Evolutionary conservation across 202 grass and related monocot genomes (phyloP).

Genomic region (Eragrostis tef): DNA sequence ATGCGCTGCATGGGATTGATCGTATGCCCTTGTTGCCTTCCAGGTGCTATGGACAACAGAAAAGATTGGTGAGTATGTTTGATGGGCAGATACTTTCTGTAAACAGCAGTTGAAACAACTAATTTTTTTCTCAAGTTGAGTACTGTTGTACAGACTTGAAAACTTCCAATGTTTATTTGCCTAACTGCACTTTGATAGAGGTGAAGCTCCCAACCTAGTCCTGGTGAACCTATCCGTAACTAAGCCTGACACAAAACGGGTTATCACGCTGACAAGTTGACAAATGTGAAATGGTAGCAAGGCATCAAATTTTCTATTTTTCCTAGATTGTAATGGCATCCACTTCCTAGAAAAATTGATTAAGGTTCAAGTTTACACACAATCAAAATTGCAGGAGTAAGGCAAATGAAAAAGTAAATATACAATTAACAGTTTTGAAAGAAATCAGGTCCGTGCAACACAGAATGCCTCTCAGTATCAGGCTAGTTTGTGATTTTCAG

Average conservation of each 20-base stretch:
- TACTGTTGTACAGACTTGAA: neutral
- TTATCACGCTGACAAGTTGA: neutral
- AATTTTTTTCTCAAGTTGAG: slow-evolving; percentile 7
- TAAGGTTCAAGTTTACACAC: neutral
- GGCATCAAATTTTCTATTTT: neutral
- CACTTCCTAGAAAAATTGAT: neutral
- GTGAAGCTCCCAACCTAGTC: slow-evolving; percentile 25
- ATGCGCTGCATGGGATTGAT: slow-evolving; percentile 61
- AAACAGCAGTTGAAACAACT: neutral
- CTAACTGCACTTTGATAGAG: neutral
- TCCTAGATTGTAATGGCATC: neutral
- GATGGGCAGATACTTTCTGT: slow-evolving; percentile 13
- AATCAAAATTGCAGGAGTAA: neutral
- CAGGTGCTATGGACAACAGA: slow-evolving; percentile 61
- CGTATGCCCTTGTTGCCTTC: slow-evolving; percentile 58
- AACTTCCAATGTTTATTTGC: neutral
- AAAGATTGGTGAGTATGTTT: slow-evolving; percentile 13
- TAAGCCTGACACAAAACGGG: neutral
- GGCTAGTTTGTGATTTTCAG: neutral
- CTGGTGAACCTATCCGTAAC: neutral
- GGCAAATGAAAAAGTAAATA: neutral
- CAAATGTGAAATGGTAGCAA: neutral
- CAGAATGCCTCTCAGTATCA: neutral
- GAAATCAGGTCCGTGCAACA: neutral
- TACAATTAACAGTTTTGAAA: neutral